Evolutionary conservation across 768 basidiomycete species (phyloP).

Genomic region (Floccularia luteovirens): DNA sequence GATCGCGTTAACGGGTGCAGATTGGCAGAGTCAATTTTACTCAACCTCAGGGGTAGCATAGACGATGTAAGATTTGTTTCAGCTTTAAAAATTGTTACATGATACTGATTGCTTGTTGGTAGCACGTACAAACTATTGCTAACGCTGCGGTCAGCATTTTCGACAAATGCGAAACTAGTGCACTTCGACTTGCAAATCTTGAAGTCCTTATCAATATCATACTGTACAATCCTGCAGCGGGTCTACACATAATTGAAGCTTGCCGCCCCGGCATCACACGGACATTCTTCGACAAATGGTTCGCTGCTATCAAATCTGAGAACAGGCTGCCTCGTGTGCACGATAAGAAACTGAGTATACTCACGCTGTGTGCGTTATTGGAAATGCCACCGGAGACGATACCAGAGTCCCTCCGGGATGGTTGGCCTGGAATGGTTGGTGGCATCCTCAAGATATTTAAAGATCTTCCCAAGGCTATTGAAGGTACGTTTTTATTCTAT

Average conservation of each 20-base stretch:
- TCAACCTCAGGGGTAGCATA: slow-evolving; percentile 69
- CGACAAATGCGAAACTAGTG: slow-evolving; percentile 52
- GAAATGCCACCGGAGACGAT: slow-evolving; percentile 55
- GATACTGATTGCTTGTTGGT: slow-evolving; percentile 3
- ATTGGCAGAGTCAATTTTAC: slow-evolving; percentile 73
- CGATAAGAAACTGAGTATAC: slow-evolving; percentile 79
- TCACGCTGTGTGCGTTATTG: slow-evolving; percentile 70
- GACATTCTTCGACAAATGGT: slow-evolving; percentile 83
- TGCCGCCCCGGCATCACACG: slow-evolving; percentile 53
- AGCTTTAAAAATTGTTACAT: neutral
- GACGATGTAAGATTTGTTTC: slow-evolving; percentile 55
- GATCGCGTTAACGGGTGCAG: slow-evolving; percentile 83
- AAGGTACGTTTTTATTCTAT: slow-evolving; percentile 32
- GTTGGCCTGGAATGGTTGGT: slow-evolving; percentile 70
- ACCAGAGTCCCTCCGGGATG: slow-evolving; percentile 53
- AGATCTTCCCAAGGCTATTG: slow-evolving; percentile 68
- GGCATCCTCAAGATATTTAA: slow-evolving; percentile 71
- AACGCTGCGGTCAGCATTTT: slow-evolving; percentile 49
- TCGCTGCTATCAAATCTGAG: slow-evolving; percentile 57
- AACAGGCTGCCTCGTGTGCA: slow-evolving; percentile 74
- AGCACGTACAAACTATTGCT: slow-evolving; percentile 65
- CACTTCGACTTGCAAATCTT: slow-evolving; percentile 70
- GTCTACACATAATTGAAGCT: slow-evolving; percentile 68
- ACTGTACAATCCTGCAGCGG: slow-evolving; percentile 75
- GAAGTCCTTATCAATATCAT: slow-evolving; percentile 79